phyloP scores from a whole-genome alignment of 2,329 filamentous ascomycete species.

The Clarireedia homoeocarpa region DNA sequence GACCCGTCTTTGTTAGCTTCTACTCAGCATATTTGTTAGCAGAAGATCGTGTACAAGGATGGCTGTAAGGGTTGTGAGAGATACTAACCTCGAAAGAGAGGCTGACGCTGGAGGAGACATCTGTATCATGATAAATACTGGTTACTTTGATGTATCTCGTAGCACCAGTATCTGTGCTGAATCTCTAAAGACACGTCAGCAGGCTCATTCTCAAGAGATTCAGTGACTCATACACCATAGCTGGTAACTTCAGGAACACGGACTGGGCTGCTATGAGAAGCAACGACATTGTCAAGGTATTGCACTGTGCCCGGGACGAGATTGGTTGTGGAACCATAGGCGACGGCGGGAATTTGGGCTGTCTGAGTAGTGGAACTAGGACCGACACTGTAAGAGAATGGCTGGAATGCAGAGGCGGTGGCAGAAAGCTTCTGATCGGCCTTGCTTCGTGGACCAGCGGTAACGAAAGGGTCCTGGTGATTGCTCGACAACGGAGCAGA shows the following conservation, averaged over 20 bases:
- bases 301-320: constrained; percentile 8
- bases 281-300: constrained; percentile 7
- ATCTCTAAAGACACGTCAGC: constrained; percentile 10
- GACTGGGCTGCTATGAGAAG: constrained; percentile 2
- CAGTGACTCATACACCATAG: constrained; percentile 4
- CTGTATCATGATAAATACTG: constrained; percentile 16
- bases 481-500: constrained; percentile 19
- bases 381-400: constrained; percentile 29
- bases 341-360: neutral
- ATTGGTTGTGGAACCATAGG: constrained; percentile 3
- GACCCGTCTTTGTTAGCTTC: constrained; percentile 14
- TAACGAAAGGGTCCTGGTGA: constrained; percentile 43
- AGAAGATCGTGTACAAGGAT: neutral
- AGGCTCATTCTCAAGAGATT: neutral
- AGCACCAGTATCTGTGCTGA: constrained; percentile 24
- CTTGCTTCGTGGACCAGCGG: constrained; percentile 28
- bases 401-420: constrained; percentile 54
- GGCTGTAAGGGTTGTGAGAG: neutral
- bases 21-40: constrained; percentile 7
- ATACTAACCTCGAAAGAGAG: constrained; percentile 18
- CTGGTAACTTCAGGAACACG: constrained; percentile 3
- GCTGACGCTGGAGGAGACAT: constrained; percentile 15
- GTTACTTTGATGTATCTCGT: constrained; percentile 25
- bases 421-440: constrained; percentile 49
- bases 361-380: neutral